These are phyloP conservation scores for Lasiosphaeria hispida DNA, from an alignment of 495 filamentous ascomycete species.

Conservation along the genomic window DNA sequence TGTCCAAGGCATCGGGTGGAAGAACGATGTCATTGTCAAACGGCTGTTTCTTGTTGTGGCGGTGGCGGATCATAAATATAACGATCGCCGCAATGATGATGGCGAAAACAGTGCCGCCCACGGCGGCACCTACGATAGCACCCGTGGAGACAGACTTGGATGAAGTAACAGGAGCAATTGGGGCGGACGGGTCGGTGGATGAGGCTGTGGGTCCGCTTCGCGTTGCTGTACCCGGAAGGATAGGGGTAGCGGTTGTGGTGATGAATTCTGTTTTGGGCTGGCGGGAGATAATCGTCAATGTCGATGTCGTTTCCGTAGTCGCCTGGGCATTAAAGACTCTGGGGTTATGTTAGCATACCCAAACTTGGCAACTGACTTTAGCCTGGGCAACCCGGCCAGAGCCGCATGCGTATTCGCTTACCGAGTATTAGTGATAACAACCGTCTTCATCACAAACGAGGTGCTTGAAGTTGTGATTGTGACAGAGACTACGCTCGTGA, in stretches of 20 bases:
- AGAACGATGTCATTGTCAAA: conserved; percentile 1
- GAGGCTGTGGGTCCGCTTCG: background rate
- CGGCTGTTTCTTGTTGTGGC: background rate
- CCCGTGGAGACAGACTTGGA: conserved; percentile 18
- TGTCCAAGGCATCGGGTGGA: conserved; percentile 5
- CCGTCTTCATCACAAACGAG: conserved; percentile 22
- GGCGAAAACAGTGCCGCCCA: conserved; percentile 19
- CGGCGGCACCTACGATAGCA: conserved; percentile 28
- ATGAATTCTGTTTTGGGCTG: conserved; percentile 18
- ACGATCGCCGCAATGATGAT: conserved; percentile 20
- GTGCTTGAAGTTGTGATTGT: conserved; percentile 21
- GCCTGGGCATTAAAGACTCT: conserved; percentile 28
- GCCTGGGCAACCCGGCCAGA: background rate
- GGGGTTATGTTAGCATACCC: background rate
- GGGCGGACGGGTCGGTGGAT: background rate
- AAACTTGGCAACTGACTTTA: background rate
- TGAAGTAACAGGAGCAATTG: background rate
- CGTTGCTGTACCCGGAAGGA: background rate
- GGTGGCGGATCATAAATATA: conserved; percentile 23
- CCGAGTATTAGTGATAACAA: conserved; percentile 26
- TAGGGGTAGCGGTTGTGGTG: conserved; percentile 23
- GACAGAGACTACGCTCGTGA: conserved; percentile 18
- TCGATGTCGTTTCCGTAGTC: conserved; percentile 29
- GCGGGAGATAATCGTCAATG: conserved; percentile 27
- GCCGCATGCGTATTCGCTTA: conserved; percentile 2